phyloP scores from a whole-genome alignment of 345 rosid species.

The Physaria fendleri region DNA sequence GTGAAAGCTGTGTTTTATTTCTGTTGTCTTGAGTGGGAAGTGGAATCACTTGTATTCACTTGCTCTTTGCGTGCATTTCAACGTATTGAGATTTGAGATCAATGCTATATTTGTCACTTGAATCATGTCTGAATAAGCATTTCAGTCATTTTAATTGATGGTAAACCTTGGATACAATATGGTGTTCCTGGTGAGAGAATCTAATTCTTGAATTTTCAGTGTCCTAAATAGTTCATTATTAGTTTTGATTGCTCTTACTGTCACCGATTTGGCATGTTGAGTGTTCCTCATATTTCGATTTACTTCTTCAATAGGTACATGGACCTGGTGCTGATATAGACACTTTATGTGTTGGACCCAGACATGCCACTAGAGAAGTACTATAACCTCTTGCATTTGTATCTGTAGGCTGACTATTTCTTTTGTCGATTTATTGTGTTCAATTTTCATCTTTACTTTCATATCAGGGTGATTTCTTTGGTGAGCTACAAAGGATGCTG shows the following conservation, averaged over 20 bases:
- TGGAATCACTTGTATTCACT: not conserved
- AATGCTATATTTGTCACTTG: too few species aligned
- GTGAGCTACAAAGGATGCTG: conserved; percentile 73
- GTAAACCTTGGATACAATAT: not conserved
- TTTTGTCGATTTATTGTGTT: conserved; percentile 19
- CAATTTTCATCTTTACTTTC: conserved; percentile 20
- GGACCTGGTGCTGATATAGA: conserved; percentile 31
- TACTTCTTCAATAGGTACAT: too few species aligned
- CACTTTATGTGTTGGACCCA: conserved; percentile 94
- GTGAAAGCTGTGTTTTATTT: not conserved
- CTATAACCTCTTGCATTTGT: conserved; percentile 33
- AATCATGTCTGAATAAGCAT: too few species aligned
- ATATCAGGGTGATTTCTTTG: conserved; percentile 93
- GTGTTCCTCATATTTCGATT: too few species aligned
- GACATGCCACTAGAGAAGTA: conserved; percentile 92
- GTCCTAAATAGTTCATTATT: too few species aligned
- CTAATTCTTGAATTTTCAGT: too few species aligned
- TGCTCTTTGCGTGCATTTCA: not conserved
- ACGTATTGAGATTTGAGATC: not conserved
- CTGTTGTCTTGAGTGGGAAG: not conserved
- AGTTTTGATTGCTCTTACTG: not conserved
- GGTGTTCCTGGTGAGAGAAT: conserved; percentile 1
- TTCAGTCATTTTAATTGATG: not conserved
- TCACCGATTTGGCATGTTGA: not conserved
- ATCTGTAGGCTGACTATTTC: conserved; percentile 3